These are phyloP conservation scores for Daldinia caldariorum DNA, from an alignment of 495 filamentous ascomycete genomes.

Conservation along the genomic window DNA sequence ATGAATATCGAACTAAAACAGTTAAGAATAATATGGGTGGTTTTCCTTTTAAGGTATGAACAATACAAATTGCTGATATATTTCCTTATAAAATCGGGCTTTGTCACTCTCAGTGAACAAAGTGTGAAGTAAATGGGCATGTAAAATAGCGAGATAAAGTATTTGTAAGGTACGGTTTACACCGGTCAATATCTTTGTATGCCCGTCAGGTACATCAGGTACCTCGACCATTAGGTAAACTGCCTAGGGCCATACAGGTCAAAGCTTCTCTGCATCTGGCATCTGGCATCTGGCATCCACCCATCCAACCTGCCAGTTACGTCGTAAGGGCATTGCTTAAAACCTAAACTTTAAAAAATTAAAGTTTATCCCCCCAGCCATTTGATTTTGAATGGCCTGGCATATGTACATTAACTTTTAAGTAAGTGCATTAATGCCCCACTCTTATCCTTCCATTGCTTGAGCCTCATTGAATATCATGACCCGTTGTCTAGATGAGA, in stretches of 20 bases:
- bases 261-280: background rate
- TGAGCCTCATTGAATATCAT: slow-evolving; percentile 25
- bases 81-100: background rate
- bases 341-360: too few species aligned
- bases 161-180: slow-evolving; percentile 11
- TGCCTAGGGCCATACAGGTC: background rate
- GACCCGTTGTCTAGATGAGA: background rate
- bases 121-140: background rate
- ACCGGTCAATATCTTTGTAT: background rate
- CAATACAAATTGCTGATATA: background rate
- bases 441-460: slow-evolving; percentile 2
- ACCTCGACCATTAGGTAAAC: background rate
- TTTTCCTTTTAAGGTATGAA: background rate
- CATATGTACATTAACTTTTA: background rate
- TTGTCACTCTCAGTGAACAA: background rate
- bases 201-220: slow-evolving; percentile 1
- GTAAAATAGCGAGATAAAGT: slow-evolving; percentile 3
- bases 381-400: background rate
- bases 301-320: too few species aligned
- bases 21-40: background rate
- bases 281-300: background rate
- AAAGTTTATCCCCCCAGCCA: too few species aligned
- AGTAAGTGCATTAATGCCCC: slow-evolving; percentile 5
- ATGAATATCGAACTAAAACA: background rate
- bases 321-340: too few species aligned